phyloP scores from a whole-genome alignment of 2,329 filamentous ascomycete species.

The Botryotinia convoluta region DNA sequence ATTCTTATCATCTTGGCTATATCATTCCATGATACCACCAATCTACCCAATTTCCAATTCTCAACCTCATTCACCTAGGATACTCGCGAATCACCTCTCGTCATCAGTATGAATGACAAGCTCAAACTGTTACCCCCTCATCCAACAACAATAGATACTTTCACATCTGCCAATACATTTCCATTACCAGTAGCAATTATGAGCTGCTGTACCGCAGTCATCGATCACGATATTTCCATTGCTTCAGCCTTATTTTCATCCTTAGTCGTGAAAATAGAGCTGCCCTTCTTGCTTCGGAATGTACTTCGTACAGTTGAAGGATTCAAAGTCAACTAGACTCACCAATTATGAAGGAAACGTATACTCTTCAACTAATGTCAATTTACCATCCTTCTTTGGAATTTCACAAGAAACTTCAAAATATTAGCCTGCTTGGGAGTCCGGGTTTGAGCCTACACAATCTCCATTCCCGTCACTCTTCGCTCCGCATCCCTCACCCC shows the following conservation, averaged over 20 bases:
- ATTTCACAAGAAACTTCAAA: rapidly evolving
- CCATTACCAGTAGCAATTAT: background rate
- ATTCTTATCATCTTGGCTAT: background rate
- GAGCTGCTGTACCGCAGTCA: background rate
- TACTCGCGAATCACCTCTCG: background rate
- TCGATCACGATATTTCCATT: background rate
- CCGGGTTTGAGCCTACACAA: no score
- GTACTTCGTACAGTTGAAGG: rapidly evolving
- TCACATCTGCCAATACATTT: background rate
- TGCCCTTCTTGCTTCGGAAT: background rate
- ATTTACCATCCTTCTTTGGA: no score
- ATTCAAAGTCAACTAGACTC: background rate
- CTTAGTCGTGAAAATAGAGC: background rate
- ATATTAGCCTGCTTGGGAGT: background rate
- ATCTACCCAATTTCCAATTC: background rate
- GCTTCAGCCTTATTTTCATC: background rate
- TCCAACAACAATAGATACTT: background rate
- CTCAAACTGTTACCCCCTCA: background rate
- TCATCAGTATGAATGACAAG: background rate
- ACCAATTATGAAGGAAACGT: background rate
- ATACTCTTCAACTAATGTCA: background rate
- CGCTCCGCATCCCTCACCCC: background rate
- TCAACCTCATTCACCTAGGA: background rate
- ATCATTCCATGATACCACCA: background rate
- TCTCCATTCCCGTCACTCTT: background rate